These are phyloP conservation scores for Amphicarpaea edgeworthii DNA, from an alignment of 306 rosid genomes.

Conservation along the genomic window DNA sequence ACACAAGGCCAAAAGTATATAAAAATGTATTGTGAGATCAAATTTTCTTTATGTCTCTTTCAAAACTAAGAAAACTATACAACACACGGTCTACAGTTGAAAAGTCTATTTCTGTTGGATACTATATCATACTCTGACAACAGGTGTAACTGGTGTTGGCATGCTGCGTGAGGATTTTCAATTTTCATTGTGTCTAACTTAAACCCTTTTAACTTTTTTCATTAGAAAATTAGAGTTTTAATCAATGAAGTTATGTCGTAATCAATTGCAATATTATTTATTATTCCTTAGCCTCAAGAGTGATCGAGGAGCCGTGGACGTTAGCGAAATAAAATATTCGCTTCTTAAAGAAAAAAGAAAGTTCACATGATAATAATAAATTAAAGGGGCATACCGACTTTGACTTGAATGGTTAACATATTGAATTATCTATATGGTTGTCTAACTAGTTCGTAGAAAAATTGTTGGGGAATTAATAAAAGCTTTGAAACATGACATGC, in stretches of 20 bases:
- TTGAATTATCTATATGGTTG: not conserved
- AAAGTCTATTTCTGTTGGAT: constrained; percentile 6
- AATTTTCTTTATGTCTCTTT: not conserved
- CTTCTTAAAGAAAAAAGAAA: not conserved
- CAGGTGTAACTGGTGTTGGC: constrained; percentile 7
- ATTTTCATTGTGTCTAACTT: no score
- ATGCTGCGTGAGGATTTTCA: not conserved
- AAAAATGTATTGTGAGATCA: not conserved
- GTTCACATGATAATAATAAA: not conserved
- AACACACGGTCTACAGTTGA: not conserved
- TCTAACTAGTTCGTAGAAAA: not conserved
- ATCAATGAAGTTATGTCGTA: not conserved
- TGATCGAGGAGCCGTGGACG: not conserved
- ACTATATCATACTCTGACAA: not conserved
- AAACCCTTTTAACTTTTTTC: not conserved
- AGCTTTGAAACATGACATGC: not conserved
- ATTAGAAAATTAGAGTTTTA: constrained; percentile 16
- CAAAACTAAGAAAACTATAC: not conserved
- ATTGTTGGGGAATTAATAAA: not conserved
- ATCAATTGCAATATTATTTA: not conserved
- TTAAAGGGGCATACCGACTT: constrained; percentile 24
- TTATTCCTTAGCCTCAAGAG: not conserved
- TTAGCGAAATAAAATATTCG: not conserved
- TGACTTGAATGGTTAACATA: constrained; percentile 28
- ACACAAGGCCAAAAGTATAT: not conserved